Percentiles rank a stretch among this genome's conserved stretches.
These are phyloP conservation scores for Chaetomium strumarium DNA, from an alignment of 2,329 filamentous ascomycete species.

Conservation along the genomic window DNA sequence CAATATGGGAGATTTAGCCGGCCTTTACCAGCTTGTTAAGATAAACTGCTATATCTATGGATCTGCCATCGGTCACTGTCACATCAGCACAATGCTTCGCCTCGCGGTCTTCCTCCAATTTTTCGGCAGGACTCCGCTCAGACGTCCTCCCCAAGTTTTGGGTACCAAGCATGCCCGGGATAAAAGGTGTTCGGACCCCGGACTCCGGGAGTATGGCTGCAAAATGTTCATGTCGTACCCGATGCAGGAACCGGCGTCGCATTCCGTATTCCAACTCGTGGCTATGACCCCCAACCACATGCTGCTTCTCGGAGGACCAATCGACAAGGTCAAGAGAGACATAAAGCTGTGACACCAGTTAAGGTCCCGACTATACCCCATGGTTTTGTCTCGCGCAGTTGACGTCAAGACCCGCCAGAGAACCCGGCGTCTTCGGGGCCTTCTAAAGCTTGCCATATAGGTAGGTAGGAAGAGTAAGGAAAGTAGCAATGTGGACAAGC, in stretches of 20 bases:
- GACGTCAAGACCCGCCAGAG: background rate
- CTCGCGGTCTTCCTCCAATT: background rate
- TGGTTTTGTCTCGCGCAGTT: background rate
- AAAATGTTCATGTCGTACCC: background rate
- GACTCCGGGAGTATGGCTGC: no score
- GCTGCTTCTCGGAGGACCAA: background rate
- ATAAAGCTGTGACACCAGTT: background rate
- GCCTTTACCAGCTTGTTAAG: constrained; percentile 1
- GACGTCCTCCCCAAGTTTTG: background rate
- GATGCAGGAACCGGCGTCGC: background rate
- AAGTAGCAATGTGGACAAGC: background rate
- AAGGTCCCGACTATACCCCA: background rate
- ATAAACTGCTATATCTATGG: background rate
- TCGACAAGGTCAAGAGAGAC: background rate
- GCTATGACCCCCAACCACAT: background rate
- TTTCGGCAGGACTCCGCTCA: background rate
- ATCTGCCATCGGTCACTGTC: background rate
- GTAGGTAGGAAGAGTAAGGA: background rate
- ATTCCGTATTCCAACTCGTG: background rate
- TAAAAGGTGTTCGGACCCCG: no score
- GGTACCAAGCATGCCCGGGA: background rate
- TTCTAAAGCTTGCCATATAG: no score
- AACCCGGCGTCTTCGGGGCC: no score
- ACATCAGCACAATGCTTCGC: background rate
- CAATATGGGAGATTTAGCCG: constrained; percentile 11